Evolutionary conservation across 2,329 filamentous ascomycete species (phyloP).

Genomic region (Colletotrichum limetticola): DNA sequence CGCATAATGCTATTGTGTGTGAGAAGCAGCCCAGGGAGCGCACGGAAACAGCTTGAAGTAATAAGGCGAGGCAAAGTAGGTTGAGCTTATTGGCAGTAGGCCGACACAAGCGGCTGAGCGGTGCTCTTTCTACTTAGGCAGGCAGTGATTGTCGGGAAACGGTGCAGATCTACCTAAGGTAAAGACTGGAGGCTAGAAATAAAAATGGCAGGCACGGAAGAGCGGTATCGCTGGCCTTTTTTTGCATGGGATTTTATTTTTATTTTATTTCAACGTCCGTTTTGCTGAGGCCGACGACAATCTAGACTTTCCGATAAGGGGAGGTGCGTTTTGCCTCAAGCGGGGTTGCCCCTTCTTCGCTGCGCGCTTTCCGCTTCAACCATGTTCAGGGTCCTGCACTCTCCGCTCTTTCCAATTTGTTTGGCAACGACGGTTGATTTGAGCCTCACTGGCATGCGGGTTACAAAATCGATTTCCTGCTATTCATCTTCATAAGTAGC

Average conservation of each 20-base stretch:
- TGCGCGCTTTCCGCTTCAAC: not conserved
- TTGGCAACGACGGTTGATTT: not conserved
- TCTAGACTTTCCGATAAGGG: constrained; percentile 35
- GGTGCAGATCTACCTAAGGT: not conserved
- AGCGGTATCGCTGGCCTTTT: constrained; percentile 27
- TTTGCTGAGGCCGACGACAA: constrained; percentile 27
- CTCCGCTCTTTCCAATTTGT: not conserved
- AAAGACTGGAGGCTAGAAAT: not conserved
- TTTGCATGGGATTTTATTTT: constrained; percentile 7
- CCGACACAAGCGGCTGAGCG: not conserved
- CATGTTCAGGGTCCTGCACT: not conserved
- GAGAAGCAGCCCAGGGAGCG: not conserved
- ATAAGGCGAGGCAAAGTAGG: not conserved
- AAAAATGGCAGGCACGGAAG: not conserved
- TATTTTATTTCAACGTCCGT: not conserved
- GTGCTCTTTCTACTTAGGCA: not conserved
- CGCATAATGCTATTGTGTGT: constrained; percentile 25
- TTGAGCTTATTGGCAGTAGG: not conserved
- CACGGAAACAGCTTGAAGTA: not conserved
- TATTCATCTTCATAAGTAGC: too few species aligned
- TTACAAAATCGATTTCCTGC: too few species aligned
- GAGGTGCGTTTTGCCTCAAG: constrained; percentile 33
- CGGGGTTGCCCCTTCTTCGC: constrained; percentile 36
- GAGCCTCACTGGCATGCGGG: not conserved
- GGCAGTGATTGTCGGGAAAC: not conserved